Evolutionary conservation across 345 rosid species (phyloP).

Genomic region (Eucalyptus regnans): DNA sequence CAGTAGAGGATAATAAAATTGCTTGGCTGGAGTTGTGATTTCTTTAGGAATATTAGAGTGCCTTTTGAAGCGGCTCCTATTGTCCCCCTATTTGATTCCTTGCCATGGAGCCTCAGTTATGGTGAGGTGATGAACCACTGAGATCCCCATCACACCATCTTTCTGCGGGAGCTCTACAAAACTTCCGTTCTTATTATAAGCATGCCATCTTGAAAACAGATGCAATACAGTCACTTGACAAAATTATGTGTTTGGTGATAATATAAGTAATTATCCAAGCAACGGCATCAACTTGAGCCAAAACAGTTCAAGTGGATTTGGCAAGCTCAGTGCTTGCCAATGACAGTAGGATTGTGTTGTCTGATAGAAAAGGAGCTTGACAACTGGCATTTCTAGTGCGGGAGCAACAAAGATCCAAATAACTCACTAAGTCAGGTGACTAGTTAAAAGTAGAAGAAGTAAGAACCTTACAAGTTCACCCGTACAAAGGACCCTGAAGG

Average conservation of each 20-base stretch:
- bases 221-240: background rate
- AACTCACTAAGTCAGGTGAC: background rate
- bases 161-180: background rate
- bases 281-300: background rate
- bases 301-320: background rate
- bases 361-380: background rate
- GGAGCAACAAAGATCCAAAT: background rate
- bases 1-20: background rate
- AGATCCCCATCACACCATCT: background rate
- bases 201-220: background rate
- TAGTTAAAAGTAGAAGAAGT: background rate
- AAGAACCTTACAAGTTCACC: slow-evolving; percentile 61
- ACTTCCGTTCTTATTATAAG: background rate
- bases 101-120: background rate
- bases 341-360: background rate
- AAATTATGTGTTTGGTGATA: background rate
- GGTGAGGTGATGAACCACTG: background rate
- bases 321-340: background rate
- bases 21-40: background rate
- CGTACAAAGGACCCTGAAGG: slow-evolving; percentile 36
- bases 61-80: background rate
- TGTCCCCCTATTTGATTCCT: background rate
- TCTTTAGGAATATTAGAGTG: background rate
- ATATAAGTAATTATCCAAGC: background rate
- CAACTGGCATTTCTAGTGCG: background rate